Percentiles rank a stretch among this genome's conserved stretches.
Conservation (phyloP, 2,329 filamentous ascomycete genomes). For the Emmonsiellopsis sp. region DNA sequence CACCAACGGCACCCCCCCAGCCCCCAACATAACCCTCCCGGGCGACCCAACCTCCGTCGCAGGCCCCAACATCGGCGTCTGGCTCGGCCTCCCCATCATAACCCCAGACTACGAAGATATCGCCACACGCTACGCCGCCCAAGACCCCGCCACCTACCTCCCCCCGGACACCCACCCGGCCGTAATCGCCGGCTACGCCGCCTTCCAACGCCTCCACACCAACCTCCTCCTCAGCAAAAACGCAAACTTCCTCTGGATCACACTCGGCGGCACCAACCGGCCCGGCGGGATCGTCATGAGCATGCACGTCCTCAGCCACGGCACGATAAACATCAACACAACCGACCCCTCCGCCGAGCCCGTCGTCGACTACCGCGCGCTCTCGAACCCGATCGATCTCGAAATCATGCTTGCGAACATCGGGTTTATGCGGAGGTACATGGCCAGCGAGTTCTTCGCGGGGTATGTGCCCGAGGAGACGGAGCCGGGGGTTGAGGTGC, state of each 20-base stretch:
- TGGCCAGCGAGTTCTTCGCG: conserved; percentile 3
- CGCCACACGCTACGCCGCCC: neutral
- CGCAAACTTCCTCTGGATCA: neutral
- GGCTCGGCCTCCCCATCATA: neutral
- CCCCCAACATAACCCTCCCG: neutral
- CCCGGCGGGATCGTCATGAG: neutral
- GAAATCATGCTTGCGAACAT: conserved; percentile 18
- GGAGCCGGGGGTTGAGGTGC: neutral
- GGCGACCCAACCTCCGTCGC: neutral
- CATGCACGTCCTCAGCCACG: conserved; percentile 30
- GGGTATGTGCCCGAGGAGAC: neutral
- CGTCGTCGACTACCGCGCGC: conserved; percentile 30
- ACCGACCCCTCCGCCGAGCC: conserved; percentile 26
- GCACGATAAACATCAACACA: conserved; percentile 30
- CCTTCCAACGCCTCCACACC: neutral
- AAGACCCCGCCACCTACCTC: neutral
- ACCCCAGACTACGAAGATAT: neutral
- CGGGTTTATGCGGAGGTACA: conserved; percentile 10
- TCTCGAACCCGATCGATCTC: conserved; percentile 30
- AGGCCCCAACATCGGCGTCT: neutral
- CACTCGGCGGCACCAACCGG: neutral
- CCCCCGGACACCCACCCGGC: neutral
- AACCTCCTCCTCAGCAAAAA: neutral
- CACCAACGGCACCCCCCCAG: neutral
- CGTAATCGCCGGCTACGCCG: neutral